phyloP scores from a whole-genome alignment of 805 yeast genomes.

The Barnettozyma sucrosica region DNA sequence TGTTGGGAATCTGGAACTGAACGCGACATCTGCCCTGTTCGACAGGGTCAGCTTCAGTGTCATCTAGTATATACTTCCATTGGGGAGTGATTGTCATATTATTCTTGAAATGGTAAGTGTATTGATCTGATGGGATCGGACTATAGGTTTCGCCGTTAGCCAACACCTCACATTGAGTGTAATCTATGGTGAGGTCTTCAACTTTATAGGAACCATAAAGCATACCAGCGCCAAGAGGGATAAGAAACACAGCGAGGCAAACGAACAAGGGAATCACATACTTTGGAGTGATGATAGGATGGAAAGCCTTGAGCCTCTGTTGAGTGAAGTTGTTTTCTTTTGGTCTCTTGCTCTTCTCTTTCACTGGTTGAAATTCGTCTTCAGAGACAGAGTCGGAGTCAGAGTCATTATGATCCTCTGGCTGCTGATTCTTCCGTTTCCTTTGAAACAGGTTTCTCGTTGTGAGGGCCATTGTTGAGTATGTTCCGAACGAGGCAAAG shows the following conservation, averaged over 20 bases:
- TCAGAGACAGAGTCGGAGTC: constrained; percentile 42
- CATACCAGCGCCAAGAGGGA: constrained; percentile 86
- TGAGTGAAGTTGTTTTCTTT: constrained; percentile 73
- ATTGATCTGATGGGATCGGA: constrained; percentile 53
- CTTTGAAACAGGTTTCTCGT: constrained; percentile 25
- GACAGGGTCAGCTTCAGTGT: constrained; percentile 36
- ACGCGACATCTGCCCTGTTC: constrained; percentile 61
- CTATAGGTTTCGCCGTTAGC: constrained; percentile 42
- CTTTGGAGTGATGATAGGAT: constrained; percentile 85
- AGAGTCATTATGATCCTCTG: constrained; percentile 19
- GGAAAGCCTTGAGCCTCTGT: constrained; percentile 49
- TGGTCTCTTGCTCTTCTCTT: constrained; percentile 55
- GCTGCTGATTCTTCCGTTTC: constrained; percentile 6
- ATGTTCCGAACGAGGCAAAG: neutral
- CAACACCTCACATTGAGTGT: constrained; percentile 57
- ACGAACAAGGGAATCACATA: constrained; percentile 81
- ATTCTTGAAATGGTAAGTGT: constrained; percentile 49
- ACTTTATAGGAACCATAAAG: constrained; percentile 65
- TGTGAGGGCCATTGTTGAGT: constrained; percentile 16
- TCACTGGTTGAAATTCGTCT: constrained; percentile 32
- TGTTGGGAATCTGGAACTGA: constrained; percentile 66
- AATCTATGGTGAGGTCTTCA: constrained; percentile 67
- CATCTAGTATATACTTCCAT: constrained; percentile 56
- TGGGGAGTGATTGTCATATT: constrained; percentile 43
- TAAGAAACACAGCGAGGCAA: constrained; percentile 69